A percentile compares a stretch with the other conserved stretches of the same genome.
These are phyloP conservation scores for Blastobotrys aristatus DNA, from an alignment of 1,139 yeast species.

Conservation along the genomic window DNA sequence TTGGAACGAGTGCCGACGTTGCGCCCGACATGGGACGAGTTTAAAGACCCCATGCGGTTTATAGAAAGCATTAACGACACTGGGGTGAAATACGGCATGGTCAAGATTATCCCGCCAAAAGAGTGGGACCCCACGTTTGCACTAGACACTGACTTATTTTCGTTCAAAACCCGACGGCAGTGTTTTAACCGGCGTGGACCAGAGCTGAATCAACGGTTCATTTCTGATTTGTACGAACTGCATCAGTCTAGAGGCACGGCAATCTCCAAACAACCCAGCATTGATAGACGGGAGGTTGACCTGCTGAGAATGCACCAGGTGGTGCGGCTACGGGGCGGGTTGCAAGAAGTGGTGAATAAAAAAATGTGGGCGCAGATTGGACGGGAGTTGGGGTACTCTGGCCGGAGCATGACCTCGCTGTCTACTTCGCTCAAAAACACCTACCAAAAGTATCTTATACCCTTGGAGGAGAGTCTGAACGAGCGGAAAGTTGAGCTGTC, in stretches of 20 bases:
- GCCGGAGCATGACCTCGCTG: slow-evolving; percentile 62
- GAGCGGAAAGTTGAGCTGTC: slow-evolving; percentile 15
- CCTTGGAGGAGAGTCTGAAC: slow-evolving; percentile 34
- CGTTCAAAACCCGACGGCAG: slow-evolving; percentile 54
- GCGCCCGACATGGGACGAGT: slow-evolving; percentile 41
- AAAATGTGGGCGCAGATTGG: slow-evolving; percentile 48
- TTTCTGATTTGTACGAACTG: slow-evolving; percentile 32
- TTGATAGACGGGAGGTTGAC: slow-evolving; percentile 38
- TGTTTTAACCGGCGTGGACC: slow-evolving; percentile 39
- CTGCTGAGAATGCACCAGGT: slow-evolving; percentile 34
- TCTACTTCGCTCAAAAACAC: slow-evolving; percentile 64
- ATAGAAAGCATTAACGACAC: slow-evolving; percentile 28
- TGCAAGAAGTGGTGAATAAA: slow-evolving; percentile 36
- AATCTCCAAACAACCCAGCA: slow-evolving; percentile 32
- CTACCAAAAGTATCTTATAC: slow-evolving; percentile 33
- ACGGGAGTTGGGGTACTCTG: slow-evolving; percentile 69
- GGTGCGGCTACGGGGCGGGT: slow-evolving; percentile 39
- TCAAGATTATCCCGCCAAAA: slow-evolving; percentile 57
- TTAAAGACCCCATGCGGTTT: slow-evolving; percentile 40
- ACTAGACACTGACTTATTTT: slow-evolving; percentile 44
- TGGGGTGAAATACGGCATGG: slow-evolving; percentile 60
- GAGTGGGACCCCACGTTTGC: slow-evolving; percentile 39
- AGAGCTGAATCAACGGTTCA: slow-evolving; percentile 27
- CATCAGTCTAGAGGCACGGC: slow-evolving; percentile 32
- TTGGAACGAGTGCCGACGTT: slow-evolving; percentile 44